Conservation (phyloP, 805 yeast genomes). For the Candida schatavii region DNA sequence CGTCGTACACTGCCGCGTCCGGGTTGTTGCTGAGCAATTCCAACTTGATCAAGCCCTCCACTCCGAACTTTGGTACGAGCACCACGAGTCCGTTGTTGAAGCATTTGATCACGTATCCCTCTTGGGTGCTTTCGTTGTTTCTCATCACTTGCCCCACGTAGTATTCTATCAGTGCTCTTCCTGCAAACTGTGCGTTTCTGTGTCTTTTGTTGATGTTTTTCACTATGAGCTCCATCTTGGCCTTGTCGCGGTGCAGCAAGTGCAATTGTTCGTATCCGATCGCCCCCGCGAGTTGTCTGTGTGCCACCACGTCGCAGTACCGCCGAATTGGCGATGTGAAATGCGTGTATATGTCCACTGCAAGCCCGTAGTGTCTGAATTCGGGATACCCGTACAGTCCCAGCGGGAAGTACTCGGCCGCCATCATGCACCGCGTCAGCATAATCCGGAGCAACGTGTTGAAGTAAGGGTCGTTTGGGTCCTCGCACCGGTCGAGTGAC, state of each 20-base stretch:
- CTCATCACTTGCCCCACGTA: constrained; percentile 98
- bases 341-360: constrained; percentile 96
- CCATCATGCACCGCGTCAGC: constrained; percentile 99
- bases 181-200: constrained; percentile 98
- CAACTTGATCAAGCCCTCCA: constrained; percentile 85
- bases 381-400: constrained; percentile 90
- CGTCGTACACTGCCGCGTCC: constrained; percentile 64
- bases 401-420: constrained; percentile 94
- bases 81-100: constrained; percentile 94
- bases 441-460: constrained; percentile 90
- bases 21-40: constrained; percentile 69
- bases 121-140: constrained; percentile 72
- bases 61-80: constrained; percentile 92
- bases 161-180: constrained; percentile 95
- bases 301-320: constrained; percentile 96
- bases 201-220: constrained; percentile 90
- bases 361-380: constrained; percentile 94
- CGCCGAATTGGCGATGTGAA: constrained; percentile 98
- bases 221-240: constrained; percentile 84
- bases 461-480: constrained; percentile 81
- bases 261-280: constrained; percentile 88
- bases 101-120: constrained; percentile 89
- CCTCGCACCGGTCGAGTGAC: constrained; percentile 84
- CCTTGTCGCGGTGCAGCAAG: constrained; percentile 79
- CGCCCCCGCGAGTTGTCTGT: constrained; percentile 97